Percentiles rank a stretch among this genome's conserved stretches.
Evolutionary conservation across 768 basidiomycete genomes (phyloP).

Genomic region (Tylopilus balloui): DNA sequence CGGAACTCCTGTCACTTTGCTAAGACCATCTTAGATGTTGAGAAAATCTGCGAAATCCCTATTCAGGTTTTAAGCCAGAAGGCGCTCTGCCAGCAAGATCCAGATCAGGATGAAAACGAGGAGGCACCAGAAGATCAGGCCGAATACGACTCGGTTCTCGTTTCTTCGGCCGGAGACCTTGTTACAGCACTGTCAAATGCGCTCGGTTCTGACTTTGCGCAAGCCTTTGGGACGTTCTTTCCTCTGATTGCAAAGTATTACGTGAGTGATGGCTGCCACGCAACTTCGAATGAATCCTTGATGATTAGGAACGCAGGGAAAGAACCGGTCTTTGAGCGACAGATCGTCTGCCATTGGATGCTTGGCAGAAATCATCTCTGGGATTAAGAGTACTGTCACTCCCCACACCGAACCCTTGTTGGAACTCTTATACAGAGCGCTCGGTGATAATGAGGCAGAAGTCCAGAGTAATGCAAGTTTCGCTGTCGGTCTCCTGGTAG

Average conservation of each 20-base stretch:
- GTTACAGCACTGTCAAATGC: slow-evolving; percentile 84
- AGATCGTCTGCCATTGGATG: slow-evolving; percentile 91
- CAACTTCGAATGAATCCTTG: neutral
- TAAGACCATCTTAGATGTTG: slow-evolving; percentile 48
- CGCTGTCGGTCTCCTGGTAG: slow-evolving; percentile 86
- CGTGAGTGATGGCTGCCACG: slow-evolving; percentile 44
- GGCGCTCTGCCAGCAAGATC: slow-evolving; percentile 93
- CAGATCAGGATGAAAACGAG: slow-evolving; percentile 84
- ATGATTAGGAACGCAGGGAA: slow-evolving; percentile 48
- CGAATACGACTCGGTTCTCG: slow-evolving; percentile 94
- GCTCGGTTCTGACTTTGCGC: slow-evolving; percentile 79
- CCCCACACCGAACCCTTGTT: slow-evolving; percentile 78
- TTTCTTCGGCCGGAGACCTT: slow-evolving; percentile 91
- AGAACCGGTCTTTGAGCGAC: slow-evolving; percentile 83
- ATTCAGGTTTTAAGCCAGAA: slow-evolving; percentile 88
- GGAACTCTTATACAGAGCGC: slow-evolving; percentile 78
- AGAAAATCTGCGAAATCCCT: slow-evolving; percentile 75
- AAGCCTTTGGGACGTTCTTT: slow-evolving; percentile 81
- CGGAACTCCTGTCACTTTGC: neutral
- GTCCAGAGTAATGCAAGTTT: slow-evolving; percentile 96
- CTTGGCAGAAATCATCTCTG: slow-evolving; percentile 91
- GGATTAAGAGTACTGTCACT: slow-evolving; percentile 83
- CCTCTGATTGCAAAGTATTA: slow-evolving; percentile 90
- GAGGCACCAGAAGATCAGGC: slow-evolving; percentile 87
- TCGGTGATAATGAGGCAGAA: slow-evolving; percentile 83